These are phyloP conservation scores for Luffa aegyptiaca DNA, from an alignment of 306 rosid species.

Conservation along the genomic window DNA sequence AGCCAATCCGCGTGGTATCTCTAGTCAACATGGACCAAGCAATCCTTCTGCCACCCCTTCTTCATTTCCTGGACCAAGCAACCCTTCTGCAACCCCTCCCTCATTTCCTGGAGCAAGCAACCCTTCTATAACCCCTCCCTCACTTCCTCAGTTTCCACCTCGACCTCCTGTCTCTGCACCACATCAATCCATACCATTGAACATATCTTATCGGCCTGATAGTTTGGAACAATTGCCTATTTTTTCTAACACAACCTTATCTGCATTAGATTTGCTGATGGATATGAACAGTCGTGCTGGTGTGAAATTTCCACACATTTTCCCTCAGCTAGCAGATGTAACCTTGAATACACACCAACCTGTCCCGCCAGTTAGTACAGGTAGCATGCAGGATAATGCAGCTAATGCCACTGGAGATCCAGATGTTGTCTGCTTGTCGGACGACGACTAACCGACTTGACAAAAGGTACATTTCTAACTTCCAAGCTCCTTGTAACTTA, in stretches of 20 bases:
- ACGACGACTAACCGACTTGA: constrained; percentile 48
- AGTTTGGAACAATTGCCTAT: constrained; percentile 14
- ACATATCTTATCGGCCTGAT: constrained; percentile 13
- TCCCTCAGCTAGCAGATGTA: constrained; percentile 10
- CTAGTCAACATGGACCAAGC: constrained; percentile 28
- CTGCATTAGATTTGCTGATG: constrained; percentile 22
- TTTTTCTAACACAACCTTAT: constrained; percentile 9
- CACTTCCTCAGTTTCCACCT: constrained; percentile 22
- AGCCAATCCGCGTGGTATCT: constrained; percentile 13
- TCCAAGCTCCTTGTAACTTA: background rate
- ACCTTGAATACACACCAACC: constrained; percentile 4
- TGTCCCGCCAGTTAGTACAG: constrained; percentile 13
- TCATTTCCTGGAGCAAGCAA: background rate
- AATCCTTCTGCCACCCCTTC: constrained; percentile 20
- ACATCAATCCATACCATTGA: constrained; percentile 16
- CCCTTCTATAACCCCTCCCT: constrained; percentile 7
- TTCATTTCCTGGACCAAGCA: background rate
- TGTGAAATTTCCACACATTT: constrained; percentile 16
- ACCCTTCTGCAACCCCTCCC: constrained; percentile 1
- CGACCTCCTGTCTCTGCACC: constrained; percentile 10
- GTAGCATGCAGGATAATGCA: constrained; percentile 15
- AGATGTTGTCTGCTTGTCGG: constrained; percentile 72
- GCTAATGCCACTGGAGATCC: constrained; percentile 9
- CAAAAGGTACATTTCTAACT: constrained; percentile 3
- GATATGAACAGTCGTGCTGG: constrained; percentile 22